A percentile compares a stretch with the other conserved stretches of the same genome.
These are phyloP conservation scores for Suillus clintonianus DNA, from an alignment of 768 basidiomycete genomes.

Conservation along the genomic window DNA sequence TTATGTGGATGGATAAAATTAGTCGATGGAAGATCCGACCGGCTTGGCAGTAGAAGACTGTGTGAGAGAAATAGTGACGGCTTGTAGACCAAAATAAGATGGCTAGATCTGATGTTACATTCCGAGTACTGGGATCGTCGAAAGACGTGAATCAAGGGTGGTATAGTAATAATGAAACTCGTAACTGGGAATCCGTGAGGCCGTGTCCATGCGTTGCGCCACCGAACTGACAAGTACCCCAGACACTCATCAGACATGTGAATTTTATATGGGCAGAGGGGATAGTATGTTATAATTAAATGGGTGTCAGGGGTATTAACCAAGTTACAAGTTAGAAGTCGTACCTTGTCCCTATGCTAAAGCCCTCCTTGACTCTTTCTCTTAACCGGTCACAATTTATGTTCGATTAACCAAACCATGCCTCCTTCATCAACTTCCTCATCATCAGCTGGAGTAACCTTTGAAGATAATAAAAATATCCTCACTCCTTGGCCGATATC, in stretches of 20 bases:
- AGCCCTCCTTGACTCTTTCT: no score
- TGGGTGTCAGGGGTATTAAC: slow-evolving; percentile 16
- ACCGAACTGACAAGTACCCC: slow-evolving; percentile 17
- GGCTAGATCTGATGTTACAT: no score
- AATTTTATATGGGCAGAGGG: slow-evolving; percentile 12
- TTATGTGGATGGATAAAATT: not conserved
- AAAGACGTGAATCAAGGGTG: no score
- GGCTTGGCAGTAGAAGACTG: slow-evolving; percentile 9
- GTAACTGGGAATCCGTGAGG: not conserved
- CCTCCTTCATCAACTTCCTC: slow-evolving; percentile 18
- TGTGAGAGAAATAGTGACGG: slow-evolving; percentile 12
- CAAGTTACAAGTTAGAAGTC: not conserved
- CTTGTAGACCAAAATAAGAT: slow-evolving; percentile 11
- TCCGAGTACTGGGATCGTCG: no score
- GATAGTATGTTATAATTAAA: not conserved
- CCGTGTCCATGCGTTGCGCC: not conserved
- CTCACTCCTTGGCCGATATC: slow-evolving; percentile 32
- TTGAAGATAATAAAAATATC: slow-evolving; percentile 23
- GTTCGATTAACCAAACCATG: no score
- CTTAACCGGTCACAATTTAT: no score
- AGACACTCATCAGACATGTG: slow-evolving; percentile 24
- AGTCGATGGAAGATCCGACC: slow-evolving; percentile 15
- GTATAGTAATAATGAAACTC: not conserved
- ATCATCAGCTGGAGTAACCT: no score
- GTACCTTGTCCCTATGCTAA: not conserved